phyloP scores from a whole-genome alignment of 2,329 filamentous ascomycete species.

The Dactylellina parvicollis region DNA sequence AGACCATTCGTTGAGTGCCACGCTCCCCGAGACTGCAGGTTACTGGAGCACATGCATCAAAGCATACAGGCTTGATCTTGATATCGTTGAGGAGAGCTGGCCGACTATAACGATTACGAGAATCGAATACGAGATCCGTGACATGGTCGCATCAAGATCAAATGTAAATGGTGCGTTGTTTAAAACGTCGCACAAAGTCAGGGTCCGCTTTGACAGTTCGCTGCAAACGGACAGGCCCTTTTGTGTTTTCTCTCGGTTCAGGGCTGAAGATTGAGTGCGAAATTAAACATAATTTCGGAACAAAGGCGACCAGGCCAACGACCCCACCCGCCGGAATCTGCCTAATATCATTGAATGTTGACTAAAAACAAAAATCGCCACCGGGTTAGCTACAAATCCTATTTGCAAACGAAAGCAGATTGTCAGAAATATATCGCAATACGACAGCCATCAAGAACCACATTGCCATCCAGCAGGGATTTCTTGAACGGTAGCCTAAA shows the following conservation, averaged over 20 bases:
- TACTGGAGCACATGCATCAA: too few relatives aligned
- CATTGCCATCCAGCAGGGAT: too few relatives aligned
- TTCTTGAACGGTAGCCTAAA: background rate
- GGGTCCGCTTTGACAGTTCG: constrained; percentile 25
- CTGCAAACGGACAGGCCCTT: constrained; percentile 5
- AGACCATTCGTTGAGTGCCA: too few relatives aligned
- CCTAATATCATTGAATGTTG: constrained; percentile 19
- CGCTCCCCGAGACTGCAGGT: too few relatives aligned
- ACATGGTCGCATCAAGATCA: too few relatives aligned
- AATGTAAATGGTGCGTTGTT: background rate
- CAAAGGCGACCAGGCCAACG: constrained; percentile 8
- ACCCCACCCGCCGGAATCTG: constrained; percentile 26
- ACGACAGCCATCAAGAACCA: background rate
- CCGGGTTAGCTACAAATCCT: background rate
- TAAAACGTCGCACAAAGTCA: constrained; percentile 44
- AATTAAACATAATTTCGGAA: constrained; percentile 31
- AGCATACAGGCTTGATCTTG: too few relatives aligned
- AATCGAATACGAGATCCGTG: constrained; percentile 23
- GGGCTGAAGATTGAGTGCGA: background rate
- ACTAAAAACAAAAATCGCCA: background rate
- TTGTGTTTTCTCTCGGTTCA: constrained; percentile 10
- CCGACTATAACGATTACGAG: constrained; percentile 6
- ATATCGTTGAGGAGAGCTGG: too few relatives aligned
- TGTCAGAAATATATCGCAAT: background rate
- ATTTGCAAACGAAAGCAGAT: background rate